Percentiles rank a stretch among this genome's conserved stretches.
Conservation (phyloP, 2,329 filamentous ascomycete species). For the Colletotrichum incanum region DNA sequence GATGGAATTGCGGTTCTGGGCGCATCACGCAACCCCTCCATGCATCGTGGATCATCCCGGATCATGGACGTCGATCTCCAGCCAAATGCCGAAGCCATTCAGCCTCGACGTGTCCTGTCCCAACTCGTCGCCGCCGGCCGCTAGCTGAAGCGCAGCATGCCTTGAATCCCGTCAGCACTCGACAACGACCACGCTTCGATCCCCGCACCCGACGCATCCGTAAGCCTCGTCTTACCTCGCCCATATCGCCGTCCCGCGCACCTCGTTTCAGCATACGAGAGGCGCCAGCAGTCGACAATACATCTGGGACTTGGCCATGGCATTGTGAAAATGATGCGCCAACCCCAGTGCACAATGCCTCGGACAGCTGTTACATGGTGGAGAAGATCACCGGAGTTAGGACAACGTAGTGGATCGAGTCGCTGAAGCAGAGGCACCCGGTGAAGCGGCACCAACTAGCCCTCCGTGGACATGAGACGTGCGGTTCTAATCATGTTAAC, state of each 20-base stretch:
- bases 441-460: not conserved
- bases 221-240: constrained; percentile 7
- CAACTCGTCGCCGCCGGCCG: constrained; percentile 1
- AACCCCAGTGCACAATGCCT: not conserved
- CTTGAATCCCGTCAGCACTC: not conserved
- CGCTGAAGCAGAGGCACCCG: too few relatives aligned
- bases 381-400: not conserved
- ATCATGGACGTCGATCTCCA: constrained; percentile 30
- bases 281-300: not conserved
- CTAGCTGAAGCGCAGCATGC: not conserved
- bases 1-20: not conserved
- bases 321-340: not conserved
- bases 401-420: not conserved
- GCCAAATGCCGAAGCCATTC: constrained; percentile 26
- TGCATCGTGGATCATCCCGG: constrained; percentile 42
- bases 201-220: not conserved
- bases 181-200: not conserved
- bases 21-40: constrained; percentile 39
- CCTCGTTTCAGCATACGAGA: not conserved
- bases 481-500: not conserved
- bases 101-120: constrained; percentile 7
- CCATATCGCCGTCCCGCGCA: not conserved
- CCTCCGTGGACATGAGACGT: not conserved
- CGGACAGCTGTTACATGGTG: too few relatives aligned
- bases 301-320: not conserved